A percentile compares a stretch with the other conserved stretches of the same genome.
phyloP scores from a whole-genome alignment of 495 filamentous ascomycete genomes.

The Tuber melanosporum region DNA sequence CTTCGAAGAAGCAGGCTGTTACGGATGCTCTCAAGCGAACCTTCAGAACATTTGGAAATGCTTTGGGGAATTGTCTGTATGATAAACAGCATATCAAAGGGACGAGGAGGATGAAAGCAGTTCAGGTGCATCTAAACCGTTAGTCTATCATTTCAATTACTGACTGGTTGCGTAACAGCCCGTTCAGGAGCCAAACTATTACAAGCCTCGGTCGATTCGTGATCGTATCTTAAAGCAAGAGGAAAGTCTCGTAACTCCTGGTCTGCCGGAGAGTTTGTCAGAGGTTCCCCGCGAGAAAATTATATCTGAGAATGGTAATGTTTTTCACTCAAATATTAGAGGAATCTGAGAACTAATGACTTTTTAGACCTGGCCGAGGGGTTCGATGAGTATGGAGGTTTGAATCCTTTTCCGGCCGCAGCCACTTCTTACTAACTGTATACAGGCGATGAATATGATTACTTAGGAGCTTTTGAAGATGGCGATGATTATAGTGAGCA shows the following conservation, averaged over 20 bases:
- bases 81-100: conserved; percentile 78
- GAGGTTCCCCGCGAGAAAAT: neutral
- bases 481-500: conserved; percentile 33
- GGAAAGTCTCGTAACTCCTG: neutral
- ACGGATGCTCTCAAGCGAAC: conserved; percentile 90
- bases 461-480: conserved; percentile 37
- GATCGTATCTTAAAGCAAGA: conserved; percentile 4
- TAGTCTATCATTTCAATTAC: neutral
- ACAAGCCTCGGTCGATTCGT: neutral
- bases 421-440: neutral
- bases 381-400: conserved; percentile 40
- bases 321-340: neutral
- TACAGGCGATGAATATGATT: conserved; percentile 38
- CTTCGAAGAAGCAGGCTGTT: conserved; percentile 95
- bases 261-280: neutral
- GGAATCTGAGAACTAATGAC: neutral
- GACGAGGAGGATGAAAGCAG: conserved; percentile 72
- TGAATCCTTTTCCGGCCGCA: neutral
- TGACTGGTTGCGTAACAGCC: neutral
- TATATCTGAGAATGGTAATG: neutral
- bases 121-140: conserved; percentile 16
- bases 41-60: conserved; percentile 87
- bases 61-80: conserved; percentile 94
- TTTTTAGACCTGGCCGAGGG: conserved; percentile 23
- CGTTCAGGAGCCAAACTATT: conserved; percentile 6